Evolutionary conservation across 176 grass and related monocot species (phyloP), one percentile per base, ranked within the genome.

Genomic region (Elymus sibiricus): DNA sequence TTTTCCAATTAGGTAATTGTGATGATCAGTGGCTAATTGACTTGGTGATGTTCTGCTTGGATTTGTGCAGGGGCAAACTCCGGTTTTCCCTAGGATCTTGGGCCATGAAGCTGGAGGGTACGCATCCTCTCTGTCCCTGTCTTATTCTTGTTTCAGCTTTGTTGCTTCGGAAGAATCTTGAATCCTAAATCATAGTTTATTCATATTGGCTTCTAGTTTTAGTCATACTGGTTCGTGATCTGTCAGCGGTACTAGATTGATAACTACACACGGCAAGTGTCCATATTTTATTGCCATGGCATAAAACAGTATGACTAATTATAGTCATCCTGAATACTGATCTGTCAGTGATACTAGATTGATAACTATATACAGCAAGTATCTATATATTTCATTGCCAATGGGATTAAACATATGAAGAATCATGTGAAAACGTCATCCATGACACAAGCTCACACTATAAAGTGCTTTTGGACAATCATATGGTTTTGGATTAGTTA

Each of bases 71-170:
- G 93, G 93, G 4, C 95, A 98, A 87, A 95, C 91, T n/a, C 91
- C 95, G 2, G 93, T 98, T 59, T 98, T 98, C 85, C 93, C 95
- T 39, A 84, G 95, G 70, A 98, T 98, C 85, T 88, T 95, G 76
- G 91, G 95, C 82, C 95, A 98, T 42, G 95, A 98, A 91, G 95
- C 95, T 27, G 93, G 93, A 89, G 95, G 95, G 95, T 98, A 92
- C 17, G 82, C 19, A 14, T 6, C 32, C 21, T 65, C 24, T 24
- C 43, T 64, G 28, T n/a, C 25, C 26, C 2, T 31, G 2, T 86
- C 22, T n/a, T 80, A 2, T n/a, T 59, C 5, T 74, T 74, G 29
- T 14, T 77, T 29, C 24, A 11, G 24, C 64, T 26, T 39, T 74
- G 10, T 60, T 71, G 6, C 24, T 86, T 39, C n/a, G 5, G 17